Evolutionary conservation across 352 stramenopile species (phyloP).

Genomic region (Phytophthora multivora): DNA sequence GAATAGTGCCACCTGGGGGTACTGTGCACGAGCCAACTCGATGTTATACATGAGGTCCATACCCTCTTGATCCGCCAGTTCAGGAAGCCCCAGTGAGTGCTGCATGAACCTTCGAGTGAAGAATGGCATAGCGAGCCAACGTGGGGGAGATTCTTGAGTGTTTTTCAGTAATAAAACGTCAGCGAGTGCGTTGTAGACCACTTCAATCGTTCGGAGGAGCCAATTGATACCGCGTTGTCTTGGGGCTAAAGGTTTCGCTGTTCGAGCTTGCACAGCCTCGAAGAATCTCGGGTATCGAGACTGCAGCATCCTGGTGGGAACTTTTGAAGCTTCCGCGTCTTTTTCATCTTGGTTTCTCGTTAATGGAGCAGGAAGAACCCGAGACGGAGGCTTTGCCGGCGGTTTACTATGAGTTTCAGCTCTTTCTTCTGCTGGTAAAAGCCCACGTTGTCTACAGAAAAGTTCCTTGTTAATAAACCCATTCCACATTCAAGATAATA

Average conservation of each 20-base stretch:
- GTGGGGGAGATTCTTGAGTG: constrained; percentile 1
- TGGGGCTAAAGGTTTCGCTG: constrained; percentile 13
- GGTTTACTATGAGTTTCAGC: constrained; percentile 1
- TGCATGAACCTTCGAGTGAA: constrained; percentile 62
- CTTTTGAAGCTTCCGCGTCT: not conserved
- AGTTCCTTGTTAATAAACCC: not conserved
- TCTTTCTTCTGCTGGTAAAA: constrained; percentile 38
- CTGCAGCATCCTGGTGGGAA: constrained; percentile 42
- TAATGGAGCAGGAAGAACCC: not conserved
- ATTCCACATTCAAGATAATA: too few relatives aligned
- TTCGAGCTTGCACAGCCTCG: constrained; percentile 30
- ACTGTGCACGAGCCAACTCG: constrained; percentile 49
- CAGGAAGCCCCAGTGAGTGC: constrained; percentile 49
- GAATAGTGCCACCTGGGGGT: constrained; percentile 60
- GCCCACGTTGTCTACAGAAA: constrained; percentile 41
- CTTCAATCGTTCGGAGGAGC: constrained; percentile 67
- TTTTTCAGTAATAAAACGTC: constrained; percentile 26
- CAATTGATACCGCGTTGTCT: constrained; percentile 60
- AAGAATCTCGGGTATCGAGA: constrained; percentile 61
- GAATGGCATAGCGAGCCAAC: constrained; percentile 56
- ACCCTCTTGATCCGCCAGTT: constrained; percentile 73
- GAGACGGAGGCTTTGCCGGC: constrained; percentile 9
- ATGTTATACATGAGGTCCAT: constrained; percentile 77
- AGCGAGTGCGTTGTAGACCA: constrained; percentile 62
- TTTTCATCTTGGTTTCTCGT: constrained; percentile 34